Percentiles rank a stretch among this genome's conserved stretches.
Conservation (phyloP, 129 eudicot species). For the Daucus carota region DNA sequence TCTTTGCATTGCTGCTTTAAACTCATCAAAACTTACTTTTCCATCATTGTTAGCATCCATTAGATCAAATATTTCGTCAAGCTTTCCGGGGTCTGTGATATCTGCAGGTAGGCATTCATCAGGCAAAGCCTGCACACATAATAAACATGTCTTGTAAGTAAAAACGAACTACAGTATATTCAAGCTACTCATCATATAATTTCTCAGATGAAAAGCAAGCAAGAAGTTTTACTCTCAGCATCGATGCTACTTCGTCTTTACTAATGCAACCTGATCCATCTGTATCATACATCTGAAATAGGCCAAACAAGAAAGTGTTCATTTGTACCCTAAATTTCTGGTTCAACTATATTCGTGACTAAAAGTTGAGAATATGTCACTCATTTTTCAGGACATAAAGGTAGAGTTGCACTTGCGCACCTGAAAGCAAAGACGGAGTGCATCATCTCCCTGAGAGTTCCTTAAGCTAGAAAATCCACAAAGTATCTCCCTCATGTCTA, state of each 20-base stretch:
- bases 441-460: constrained; percentile 68
- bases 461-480: constrained; percentile 75
- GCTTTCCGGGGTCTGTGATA: constrained; percentile 69
- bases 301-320: neutral
- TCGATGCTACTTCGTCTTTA: constrained; percentile 75
- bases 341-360: neutral
- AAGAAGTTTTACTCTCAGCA: constrained; percentile 48
- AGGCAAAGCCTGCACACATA: constrained; percentile 48
- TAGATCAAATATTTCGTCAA: constrained; percentile 72
- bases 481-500: constrained; percentile 80
- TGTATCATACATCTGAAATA: constrained; percentile 61
- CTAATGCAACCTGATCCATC: constrained; percentile 82
- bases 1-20: constrained; percentile 69
- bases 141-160: neutral
- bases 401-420: constrained; percentile 16
- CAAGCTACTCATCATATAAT: no score
- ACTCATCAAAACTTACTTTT: constrained; percentile 72
- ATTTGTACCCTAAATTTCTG: neutral
- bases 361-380: neutral
- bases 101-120: constrained; percentile 68
- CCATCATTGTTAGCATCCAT: constrained; percentile 92
- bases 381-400: neutral
- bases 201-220: neutral
- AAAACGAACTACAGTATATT: neutral
- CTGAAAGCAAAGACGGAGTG: constrained; percentile 84